Evolutionary conservation across 2,329 filamentous ascomycete genomes (phyloP), one percentile per base, ranked within the genome.

Genomic region (Colletotrichum truncatum): DNA sequence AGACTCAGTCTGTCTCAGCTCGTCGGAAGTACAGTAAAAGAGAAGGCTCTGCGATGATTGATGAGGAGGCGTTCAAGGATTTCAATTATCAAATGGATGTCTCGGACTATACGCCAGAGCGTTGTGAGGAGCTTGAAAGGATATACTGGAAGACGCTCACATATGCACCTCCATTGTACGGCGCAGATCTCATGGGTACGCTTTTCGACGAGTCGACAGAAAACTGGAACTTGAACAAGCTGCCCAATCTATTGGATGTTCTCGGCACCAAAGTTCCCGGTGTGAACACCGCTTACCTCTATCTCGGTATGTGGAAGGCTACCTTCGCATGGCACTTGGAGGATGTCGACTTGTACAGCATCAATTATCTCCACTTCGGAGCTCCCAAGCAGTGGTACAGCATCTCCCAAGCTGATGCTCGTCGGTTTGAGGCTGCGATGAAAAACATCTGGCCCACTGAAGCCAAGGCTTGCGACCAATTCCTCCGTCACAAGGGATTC

Each of bases 341-440:
- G 76, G 96, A 99, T 76, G 95, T 99, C 41, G 96, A 99, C 81
- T 87, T 99, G 4, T 99, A 99, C 88, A 98, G 94, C 77, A 99
- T 99, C 85, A 99, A 99, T 81, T 99, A 98, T 77, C 94, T 99
- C 65, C 96, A 99, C 75, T 99, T 99, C 76, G 96, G 96, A 58
- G 96, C 96, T 2, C 96, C 96, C 0, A 99, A 99, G 80, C 96
- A 99, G 77, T 99, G 96, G 96, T 99, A 99, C 81, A 98, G 94
- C 78, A 98, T 99, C 70, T 97, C 95, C 1, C 97, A 98, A 77
- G 92, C 93, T 69, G 96, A 99, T 76, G 94, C 95, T 12, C 89
- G 94, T 53, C 91, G 92, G 14, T 99, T 99, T 72, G 96, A 99
- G 78, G 89, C 90, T 36, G 95, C 93, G 41, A 99, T 99, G 96